Base-by-base conservation (phyloP, 1,139 yeast species). In the Pichia sp. region DNA sequence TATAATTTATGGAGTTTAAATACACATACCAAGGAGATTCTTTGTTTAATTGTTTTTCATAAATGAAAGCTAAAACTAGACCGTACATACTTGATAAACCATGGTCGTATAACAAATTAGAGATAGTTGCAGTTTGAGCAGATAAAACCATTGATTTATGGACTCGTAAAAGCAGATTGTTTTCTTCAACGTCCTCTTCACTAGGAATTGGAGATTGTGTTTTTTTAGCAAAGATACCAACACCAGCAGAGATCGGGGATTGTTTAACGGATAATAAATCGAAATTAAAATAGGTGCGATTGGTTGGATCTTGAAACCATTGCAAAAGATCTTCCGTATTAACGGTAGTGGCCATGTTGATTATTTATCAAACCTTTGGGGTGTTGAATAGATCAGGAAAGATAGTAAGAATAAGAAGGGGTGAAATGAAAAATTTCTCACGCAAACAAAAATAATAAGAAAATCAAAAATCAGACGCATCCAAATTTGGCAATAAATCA, bases 11-110 rank as follows among this genome's bases (percentile, higher is more conserved):
- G 15, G 84, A 69, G 29, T 66, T 59, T 38, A 88, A 65, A 57
- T 82, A 89, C 3, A 66, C 68, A 49, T 50, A 68, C 96, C 96
- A 89, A 3, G 95, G 96, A 13, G 94, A 82, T 3, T 61, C 55
- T 14, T 66, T 62, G 3, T 76, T 77, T 11, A 60, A 52, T 6
- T 69, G 59, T 31, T 65, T 63, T 57, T 89, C 97, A 56, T 84
- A 87, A 30, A 87, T 69, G 47, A 78, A 83, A 0, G 89, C 77
- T 10, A 86, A 52, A 11, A 83, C 75, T 39, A 87, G 64, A 0
- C 81, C 82, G 35, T 75, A 70, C 69, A 85, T 76, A 0, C 91
- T 91, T 27, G 72, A 73, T 7, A 82, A 55, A 6, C 64, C 69
- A 33, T 71, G 72, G 29, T 85, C 95, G 13, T 70, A 62, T 26